These are phyloP conservation scores for Hymenoscyphus salicellus DNA, from an alignment of 2,329 filamentous ascomycete genomes.

Conservation along the genomic window DNA sequence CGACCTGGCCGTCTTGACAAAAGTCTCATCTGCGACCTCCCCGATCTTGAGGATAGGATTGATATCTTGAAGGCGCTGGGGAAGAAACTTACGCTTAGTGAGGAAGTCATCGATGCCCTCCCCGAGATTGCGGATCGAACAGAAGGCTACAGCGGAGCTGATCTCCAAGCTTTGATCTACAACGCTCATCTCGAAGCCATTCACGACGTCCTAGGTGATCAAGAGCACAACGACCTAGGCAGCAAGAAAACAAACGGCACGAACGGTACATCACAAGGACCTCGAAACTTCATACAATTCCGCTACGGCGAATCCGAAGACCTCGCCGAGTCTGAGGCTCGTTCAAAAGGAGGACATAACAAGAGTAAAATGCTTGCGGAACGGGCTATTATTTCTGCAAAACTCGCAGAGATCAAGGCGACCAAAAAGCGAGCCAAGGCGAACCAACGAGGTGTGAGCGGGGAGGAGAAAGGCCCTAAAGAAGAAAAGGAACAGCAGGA, in stretches of 20 bases:
- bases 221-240: constrained; percentile 42
- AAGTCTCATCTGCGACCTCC: constrained; percentile 86
- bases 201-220: constrained; percentile 78
- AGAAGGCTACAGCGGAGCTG: constrained; percentile 88
- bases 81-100: constrained; percentile 71
- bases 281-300: constrained; percentile 74
- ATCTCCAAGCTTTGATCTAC: constrained; percentile 90
- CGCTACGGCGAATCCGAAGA: constrained; percentile 66
- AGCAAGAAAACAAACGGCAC: constrained; percentile 30
- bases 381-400: constrained; percentile 74
- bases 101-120: constrained; percentile 57
- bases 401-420: constrained; percentile 74
- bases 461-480: constrained; percentile 38
- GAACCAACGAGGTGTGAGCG: constrained; percentile 25
- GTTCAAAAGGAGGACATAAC: constrained; percentile 45
- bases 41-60: constrained; percentile 71
- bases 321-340: constrained; percentile 40
- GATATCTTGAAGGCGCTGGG: constrained; percentile 88
- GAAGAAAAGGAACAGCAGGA: constrained; percentile 55
- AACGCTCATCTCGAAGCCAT: constrained; percentile 97
- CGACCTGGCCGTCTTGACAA: constrained; percentile 92
- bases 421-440: constrained; percentile 49
- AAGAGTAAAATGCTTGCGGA: constrained; percentile 63
- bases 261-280: constrained; percentile 27
- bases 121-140: constrained; percentile 74